phyloP scores from a whole-genome alignment of 768 basidiomycete genomes.

The Tricholoma hemisulphureum region DNA sequence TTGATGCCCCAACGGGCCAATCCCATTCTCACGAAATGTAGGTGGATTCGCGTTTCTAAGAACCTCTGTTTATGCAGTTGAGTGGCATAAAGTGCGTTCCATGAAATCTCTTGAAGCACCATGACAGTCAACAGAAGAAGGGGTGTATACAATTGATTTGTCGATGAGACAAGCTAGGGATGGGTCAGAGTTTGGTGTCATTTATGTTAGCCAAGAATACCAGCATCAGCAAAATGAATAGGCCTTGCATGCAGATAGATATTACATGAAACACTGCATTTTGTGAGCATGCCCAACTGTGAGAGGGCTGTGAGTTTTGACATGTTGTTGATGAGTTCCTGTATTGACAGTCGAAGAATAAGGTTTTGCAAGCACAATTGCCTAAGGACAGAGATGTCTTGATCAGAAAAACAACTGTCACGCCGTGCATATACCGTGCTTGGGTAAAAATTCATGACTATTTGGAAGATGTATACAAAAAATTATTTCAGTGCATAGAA shows the following conservation, averaged over 20 bases:
- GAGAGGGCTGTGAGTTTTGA: background rate
- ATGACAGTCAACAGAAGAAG: background rate
- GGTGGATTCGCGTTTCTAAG: background rate
- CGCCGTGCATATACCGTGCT: background rate
- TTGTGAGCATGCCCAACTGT: no score
- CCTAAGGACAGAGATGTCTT: background rate
- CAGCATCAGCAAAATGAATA: background rate
- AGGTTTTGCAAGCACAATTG: background rate
- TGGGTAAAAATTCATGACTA: background rate
- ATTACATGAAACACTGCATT: no score
- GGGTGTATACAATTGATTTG: background rate
- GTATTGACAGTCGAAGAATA: background rate
- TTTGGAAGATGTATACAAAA: background rate
- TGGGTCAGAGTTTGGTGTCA: background rate
- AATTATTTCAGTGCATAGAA: conserved; percentile 1
- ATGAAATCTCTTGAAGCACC: background rate
- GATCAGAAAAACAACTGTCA: background rate
- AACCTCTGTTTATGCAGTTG: background rate
- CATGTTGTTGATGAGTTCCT: background rate
- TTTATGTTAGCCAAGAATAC: background rate
- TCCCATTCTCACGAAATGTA: background rate
- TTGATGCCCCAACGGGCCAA: background rate
- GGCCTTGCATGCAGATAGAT: no score
- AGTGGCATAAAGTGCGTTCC: background rate
- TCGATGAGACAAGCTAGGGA: background rate